Conservation (phyloP, 441 rosid genomes). For the Theobroma grandiflorum region DNA sequence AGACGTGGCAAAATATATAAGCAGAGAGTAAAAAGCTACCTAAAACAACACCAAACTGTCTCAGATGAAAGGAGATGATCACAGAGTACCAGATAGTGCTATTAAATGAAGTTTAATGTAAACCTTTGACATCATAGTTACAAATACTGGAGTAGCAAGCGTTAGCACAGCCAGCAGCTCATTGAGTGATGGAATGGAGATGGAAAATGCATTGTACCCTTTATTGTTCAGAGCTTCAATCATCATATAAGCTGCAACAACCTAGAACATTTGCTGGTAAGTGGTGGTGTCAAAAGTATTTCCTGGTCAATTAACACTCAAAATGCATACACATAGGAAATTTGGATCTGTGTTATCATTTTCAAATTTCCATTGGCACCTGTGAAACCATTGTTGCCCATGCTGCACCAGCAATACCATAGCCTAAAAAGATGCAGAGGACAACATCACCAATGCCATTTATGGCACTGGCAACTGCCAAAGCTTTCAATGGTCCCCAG, state of each 20-base stretch:
- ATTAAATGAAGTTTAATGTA: constrained; percentile 24
- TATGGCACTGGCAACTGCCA: constrained; percentile 73
- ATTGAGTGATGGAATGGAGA: constrained; percentile 65
- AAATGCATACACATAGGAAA: neutral
- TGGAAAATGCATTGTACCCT: constrained; percentile 70
- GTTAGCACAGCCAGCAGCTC: constrained; percentile 66
- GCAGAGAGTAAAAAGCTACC: constrained; percentile 85
- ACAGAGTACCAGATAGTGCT: constrained; percentile 13
- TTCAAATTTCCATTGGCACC: constrained; percentile 46
- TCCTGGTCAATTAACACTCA: neutral
- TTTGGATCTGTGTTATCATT: neutral
- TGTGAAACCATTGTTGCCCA: constrained; percentile 98
- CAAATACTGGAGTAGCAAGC: constrained; percentile 87
- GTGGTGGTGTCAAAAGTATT: constrained; percentile 20
- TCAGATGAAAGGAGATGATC: constrained; percentile 32
- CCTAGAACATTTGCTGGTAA: constrained; percentile 53
- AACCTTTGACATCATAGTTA: constrained; percentile 76
- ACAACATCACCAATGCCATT: constrained; percentile 82
- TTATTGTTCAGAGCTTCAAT: constrained; percentile 72
- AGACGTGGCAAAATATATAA: constrained; percentile 86
- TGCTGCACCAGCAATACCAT: constrained; percentile 93
- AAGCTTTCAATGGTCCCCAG: constrained; percentile 92
- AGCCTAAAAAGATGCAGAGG: constrained; percentile 81
- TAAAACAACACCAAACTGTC: constrained; percentile 39
- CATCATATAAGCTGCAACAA: constrained; percentile 94